Evolutionary conservation across 345 rosid genomes (phyloP), one percentile per base, ranked within the genome.

Genomic region (Hypericum androsaemum): DNA sequence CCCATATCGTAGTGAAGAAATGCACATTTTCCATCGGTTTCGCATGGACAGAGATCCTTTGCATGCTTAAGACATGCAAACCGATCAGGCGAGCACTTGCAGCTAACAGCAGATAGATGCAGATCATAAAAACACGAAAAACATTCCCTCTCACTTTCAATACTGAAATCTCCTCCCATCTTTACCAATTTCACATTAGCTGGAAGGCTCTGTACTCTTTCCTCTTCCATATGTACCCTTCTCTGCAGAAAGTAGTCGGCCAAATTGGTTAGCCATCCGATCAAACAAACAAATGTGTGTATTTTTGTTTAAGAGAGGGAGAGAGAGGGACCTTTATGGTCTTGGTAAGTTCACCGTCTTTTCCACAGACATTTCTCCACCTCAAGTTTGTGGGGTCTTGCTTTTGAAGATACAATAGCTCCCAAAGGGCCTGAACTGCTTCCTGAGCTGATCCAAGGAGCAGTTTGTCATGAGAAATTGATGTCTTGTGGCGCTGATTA

Each of bases 401-500:
- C 72, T 74, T 81, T 53, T 78, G 76, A 50, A 64, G 64, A 69
- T 69, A 37, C 35, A 69, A 56, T 42, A 78, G 64, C 64, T 92
- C 85, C 86, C 81, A 66, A 12, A 84, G 84, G 46, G 79, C 84
- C 63, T 61, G 54, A 32, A 68, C 67, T 63, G 96, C 94, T 54
- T 74, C 76, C 66, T 59, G 52, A 50, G 83, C 94, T 57, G 96
- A 75, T 57, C 83, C 80, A 50, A 92, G 67, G 54, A 92, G 77
- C 35, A 92, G 73, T 65, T 88, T 92, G 72, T 92, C 98, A 75
- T 92, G 98, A 13, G 96, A 92, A 59, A 92, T 65, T 12, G 98
- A 92, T 57, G 89, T 88, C 72, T 85, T 92, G 52, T 84, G 95
- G 44, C 56, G 64, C 64, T 92, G 96, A 63, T 75, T 60, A 54